Percentiles rank a stretch among this genome's conserved stretches.
phyloP scores from a whole-genome alignment of 2,329 filamentous ascomycete genomes.

The Aspergillus ochraceoroseus region DNA sequence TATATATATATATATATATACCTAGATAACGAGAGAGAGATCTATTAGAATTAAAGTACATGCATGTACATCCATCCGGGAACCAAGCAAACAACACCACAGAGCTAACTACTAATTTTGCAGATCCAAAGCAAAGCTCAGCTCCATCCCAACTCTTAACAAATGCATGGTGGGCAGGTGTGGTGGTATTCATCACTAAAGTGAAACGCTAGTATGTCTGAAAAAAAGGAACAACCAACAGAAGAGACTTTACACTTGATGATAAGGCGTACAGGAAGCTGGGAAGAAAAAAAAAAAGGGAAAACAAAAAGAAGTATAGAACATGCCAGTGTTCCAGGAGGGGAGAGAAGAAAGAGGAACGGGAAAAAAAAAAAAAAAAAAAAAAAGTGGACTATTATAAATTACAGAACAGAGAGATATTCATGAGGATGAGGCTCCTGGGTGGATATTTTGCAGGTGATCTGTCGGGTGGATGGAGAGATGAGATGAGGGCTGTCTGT shows the following conservation, averaged over 20 bases:
- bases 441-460: slow-evolving; percentile 1
- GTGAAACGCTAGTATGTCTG: slow-evolving; percentile 5
- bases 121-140: slow-evolving; percentile 6
- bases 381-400: slow-evolving; percentile 17
- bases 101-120: background rate
- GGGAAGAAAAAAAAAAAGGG: background rate
- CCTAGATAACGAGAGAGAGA: background rate
- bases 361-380: slow-evolving; percentile 5
- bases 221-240: background rate
- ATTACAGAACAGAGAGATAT: slow-evolving; percentile 18
- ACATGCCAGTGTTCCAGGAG: slow-evolving; percentile 16
- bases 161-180: too few relatives aligned
- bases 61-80: background rate
- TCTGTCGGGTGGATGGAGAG: too few relatives aligned
- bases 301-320: slow-evolving; percentile 3
- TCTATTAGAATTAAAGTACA: slow-evolving; percentile 6
- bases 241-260: background rate
- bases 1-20: background rate
- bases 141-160: slow-evolving; percentile 7
- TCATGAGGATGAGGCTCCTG: slow-evolving; percentile 5
- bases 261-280: background rate
- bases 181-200: slow-evolving; percentile 2
- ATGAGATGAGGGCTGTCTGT: too few relatives aligned
- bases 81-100: background rate
- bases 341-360: slow-evolving; percentile 7